Base-by-base conservation (phyloP, 176 grass and related monocot genomes). In the Oryza nivara region DNA sequence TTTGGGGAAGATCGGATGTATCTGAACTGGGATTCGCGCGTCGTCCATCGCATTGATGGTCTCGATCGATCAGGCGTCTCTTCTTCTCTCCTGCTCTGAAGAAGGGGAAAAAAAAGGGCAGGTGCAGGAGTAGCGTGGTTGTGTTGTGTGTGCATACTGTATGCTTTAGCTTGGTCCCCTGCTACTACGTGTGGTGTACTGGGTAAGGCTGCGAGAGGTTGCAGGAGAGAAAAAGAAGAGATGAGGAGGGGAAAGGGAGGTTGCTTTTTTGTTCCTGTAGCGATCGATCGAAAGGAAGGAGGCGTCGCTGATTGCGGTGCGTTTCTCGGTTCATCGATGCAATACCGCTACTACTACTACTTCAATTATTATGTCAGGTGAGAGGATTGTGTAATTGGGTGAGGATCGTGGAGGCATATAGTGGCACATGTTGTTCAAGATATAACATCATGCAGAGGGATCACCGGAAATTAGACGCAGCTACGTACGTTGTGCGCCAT, bases 21-120 rank as follows among this genome's bases (percentile, higher is more conserved):
- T 92, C 90, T 75, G 68, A 44, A 23, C 28, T 54, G 82, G 74
- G 90, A 88, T 92, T 22, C 28, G 28, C 66, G 78, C 60, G 11
- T 40, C 68, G 70, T 47, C 7, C 7, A 68, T 83, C 6, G 19
- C 49, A 6, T 9, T 61, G 58, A 61, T 54, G 49, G 15, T 22
- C n/a, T 63, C n/a, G 30, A 32, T 63, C 58, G 58, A 23, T 23
- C 52, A 58, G 52, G 52, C 52, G 17, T 58, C 20, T 63, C 58
- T 8, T 60, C 56, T 60, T 8, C 40, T 41, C 40, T 41, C 40
- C 56, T 22, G 19, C n/a, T 23, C 3, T 63, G 58, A 63, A 63
- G 58, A 23, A 32, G 30, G 7, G 23, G 3, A 61, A 22, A 22
- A 22, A 38, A 38, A 38, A 38, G 5, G 36, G 58, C 58, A 22